These are phyloP conservation scores for Pseudotsuga menziesii DNA, from an alignment of 75 land plant genomes.

Conservation along the genomic window DNA sequence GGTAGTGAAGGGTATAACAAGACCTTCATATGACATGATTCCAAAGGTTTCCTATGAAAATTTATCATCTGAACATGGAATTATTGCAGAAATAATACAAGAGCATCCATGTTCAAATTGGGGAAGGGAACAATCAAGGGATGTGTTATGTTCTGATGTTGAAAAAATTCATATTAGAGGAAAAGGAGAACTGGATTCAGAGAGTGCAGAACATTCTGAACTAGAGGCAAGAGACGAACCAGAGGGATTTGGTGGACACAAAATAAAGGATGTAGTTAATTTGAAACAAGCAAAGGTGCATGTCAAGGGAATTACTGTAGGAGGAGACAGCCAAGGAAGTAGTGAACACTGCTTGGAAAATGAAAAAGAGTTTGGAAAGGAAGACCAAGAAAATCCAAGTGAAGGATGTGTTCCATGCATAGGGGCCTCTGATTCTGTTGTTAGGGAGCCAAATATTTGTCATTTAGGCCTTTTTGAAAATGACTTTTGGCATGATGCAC, in stretches of 20 bases:
- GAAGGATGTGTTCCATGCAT: background rate
- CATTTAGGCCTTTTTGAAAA: slow-evolving; percentile 25
- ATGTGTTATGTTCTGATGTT: background rate
- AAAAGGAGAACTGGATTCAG: background rate
- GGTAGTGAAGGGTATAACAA: background rate
- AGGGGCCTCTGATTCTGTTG: background rate
- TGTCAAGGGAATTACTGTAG: background rate
- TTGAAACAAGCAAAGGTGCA: background rate
- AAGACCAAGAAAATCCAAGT: background rate
- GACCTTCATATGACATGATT: background rate
- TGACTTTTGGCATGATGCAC: slow-evolving; percentile 67
- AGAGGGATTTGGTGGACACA: background rate
- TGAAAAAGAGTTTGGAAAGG: background rate
- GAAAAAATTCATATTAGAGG: background rate
- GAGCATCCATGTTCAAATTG: background rate
- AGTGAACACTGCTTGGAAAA: background rate
- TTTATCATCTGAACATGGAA: background rate
- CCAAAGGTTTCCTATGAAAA: background rate
- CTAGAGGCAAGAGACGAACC: background rate
- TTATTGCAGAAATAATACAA: background rate
- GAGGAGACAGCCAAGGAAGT: background rate
- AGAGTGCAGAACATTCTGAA: background rate
- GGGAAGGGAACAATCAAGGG: background rate
- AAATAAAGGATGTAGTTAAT: background rate
- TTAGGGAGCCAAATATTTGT: slow-evolving; percentile 3